Conservation (phyloP, 2,329 filamentous ascomycete genomes). For the Aspergillus tanneri region DNA sequence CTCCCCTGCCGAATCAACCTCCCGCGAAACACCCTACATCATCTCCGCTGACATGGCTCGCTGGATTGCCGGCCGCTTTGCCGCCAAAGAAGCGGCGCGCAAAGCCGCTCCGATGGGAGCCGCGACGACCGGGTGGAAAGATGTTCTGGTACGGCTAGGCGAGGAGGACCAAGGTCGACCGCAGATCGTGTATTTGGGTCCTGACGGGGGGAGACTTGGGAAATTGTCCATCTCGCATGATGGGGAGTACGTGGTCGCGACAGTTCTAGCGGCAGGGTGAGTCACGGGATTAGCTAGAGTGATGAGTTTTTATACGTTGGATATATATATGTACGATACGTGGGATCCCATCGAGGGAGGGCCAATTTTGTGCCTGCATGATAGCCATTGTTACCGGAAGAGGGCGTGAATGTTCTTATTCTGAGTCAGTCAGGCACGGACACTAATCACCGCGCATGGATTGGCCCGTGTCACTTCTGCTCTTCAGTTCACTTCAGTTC, state of each 20-base stretch:
- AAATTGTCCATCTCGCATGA: slow-evolving; percentile 85
- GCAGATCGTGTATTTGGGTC: slow-evolving; percentile 39
- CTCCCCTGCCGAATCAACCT: background rate
- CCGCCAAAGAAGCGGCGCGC: slow-evolving; percentile 72
- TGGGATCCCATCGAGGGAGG: no score
- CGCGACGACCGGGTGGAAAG: slow-evolving; percentile 60
- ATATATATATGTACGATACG: no score
- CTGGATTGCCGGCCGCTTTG: slow-evolving; percentile 57
- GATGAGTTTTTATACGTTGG: no score
- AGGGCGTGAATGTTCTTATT: no score
- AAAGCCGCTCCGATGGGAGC: slow-evolving; percentile 62
- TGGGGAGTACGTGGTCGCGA: slow-evolving; percentile 67
- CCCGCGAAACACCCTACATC: background rate
- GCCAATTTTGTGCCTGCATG: no score
- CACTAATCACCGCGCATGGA: background rate
- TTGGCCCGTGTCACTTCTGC: background rate
- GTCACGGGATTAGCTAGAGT: no score
- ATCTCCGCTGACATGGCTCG: slow-evolving; percentile 36
- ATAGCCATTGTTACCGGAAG: no score
- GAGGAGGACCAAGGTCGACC: slow-evolving; percentile 30
- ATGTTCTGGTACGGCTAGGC: slow-evolving; percentile 51
- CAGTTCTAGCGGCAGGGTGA: slow-evolving; percentile 41
- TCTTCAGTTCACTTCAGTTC: background rate
- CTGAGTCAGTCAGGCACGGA: no score
- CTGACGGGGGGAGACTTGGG: slow-evolving; percentile 50